Evolutionary conservation across 805 yeast genomes (phyloP).

Genomic region (Kodamaea nitidulidarum): DNA sequence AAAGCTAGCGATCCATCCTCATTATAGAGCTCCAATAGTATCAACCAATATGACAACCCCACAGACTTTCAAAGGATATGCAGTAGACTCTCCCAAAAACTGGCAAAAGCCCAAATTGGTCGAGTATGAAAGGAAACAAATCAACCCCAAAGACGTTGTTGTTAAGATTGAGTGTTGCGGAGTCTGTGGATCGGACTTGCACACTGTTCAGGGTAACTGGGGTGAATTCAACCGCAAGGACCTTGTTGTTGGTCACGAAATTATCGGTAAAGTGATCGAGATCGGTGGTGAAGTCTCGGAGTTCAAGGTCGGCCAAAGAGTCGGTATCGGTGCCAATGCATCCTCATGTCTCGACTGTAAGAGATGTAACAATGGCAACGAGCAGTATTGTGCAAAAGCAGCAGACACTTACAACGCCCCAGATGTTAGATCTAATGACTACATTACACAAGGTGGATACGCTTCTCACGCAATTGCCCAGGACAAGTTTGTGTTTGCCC

Average conservation of each 20-base stretch:
- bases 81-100: slow-evolving; percentile 45
- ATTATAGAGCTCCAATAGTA: no score
- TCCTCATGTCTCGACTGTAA: slow-evolving; percentile 46
- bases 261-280: slow-evolving; percentile 38
- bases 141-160: slow-evolving; percentile 17
- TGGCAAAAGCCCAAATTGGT: slow-evolving; percentile 56
- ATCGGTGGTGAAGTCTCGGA: slow-evolving; percentile 55
- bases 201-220: slow-evolving; percentile 53
- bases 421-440: slow-evolving; percentile 27
- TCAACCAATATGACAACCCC: slow-evolving; percentile 28
- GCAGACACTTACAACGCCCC: slow-evolving; percentile 21
- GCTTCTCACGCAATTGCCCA: slow-evolving; percentile 62
- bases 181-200: slow-evolving; percentile 61
- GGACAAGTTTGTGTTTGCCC: slow-evolving; percentile 59
- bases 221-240: slow-evolving; percentile 31
- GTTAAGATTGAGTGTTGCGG: slow-evolving; percentile 24
- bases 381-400: slow-evolving; percentile 33
- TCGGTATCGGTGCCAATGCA: slow-evolving; percentile 74
- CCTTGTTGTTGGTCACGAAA: slow-evolving; percentile 46
- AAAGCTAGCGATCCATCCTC: background rate
- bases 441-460: slow-evolving; percentile 68
- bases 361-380: slow-evolving; percentile 21
- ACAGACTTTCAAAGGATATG: slow-evolving; percentile 59
- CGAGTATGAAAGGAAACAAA: slow-evolving; percentile 44
- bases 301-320: slow-evolving; percentile 65